These are phyloP conservation scores for Desmodesmus armatus DNA, from an alignment of 139 green algal species.

Conservation along the genomic window DNA sequence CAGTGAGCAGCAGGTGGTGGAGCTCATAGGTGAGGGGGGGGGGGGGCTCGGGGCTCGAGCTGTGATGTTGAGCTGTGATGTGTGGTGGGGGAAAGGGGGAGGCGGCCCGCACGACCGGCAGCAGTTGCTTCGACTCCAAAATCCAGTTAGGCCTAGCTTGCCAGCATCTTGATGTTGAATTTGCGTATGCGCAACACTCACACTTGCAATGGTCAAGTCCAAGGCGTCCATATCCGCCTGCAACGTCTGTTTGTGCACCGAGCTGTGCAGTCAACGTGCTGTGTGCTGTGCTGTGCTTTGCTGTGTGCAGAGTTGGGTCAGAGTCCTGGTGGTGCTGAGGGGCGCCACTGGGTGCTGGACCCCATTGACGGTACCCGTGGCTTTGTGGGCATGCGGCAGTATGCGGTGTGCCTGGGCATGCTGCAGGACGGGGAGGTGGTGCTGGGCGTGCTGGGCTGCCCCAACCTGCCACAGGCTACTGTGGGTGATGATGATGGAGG, in stretches of 20 bases:
- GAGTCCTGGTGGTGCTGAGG: constrained; percentile 74
- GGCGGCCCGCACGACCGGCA: too few relatives aligned
- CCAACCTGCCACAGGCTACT: constrained; percentile 87
- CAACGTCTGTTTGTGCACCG: neutral
- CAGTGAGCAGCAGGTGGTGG: constrained; percentile 65
- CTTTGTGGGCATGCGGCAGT: constrained; percentile 96
- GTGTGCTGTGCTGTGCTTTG: neutral
- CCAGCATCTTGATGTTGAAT: too few relatives aligned
- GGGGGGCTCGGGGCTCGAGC: too few relatives aligned
- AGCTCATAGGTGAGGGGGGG: constrained; percentile 65
- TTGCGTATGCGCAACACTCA: neutral
- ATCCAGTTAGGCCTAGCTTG: too few relatives aligned
- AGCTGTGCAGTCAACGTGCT: neutral
- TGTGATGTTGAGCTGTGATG: too few relatives aligned
- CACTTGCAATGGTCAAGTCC: too few relatives aligned
- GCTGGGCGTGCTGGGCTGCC: constrained; percentile 94
- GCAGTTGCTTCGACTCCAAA: too few relatives aligned
- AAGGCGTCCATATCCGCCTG: neutral
- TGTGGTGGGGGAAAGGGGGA: too few relatives aligned
- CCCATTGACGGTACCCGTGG: constrained; percentile 95
- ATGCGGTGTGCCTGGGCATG: constrained; percentile 93
- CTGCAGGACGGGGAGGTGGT: constrained; percentile 73
- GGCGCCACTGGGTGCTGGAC: constrained; percentile 94
- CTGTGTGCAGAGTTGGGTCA: constrained; percentile 73
- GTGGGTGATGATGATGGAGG: constrained; percentile 72